Conservation (phyloP, 768 basidiomycete species). For the Trametes cingulata region DNA sequence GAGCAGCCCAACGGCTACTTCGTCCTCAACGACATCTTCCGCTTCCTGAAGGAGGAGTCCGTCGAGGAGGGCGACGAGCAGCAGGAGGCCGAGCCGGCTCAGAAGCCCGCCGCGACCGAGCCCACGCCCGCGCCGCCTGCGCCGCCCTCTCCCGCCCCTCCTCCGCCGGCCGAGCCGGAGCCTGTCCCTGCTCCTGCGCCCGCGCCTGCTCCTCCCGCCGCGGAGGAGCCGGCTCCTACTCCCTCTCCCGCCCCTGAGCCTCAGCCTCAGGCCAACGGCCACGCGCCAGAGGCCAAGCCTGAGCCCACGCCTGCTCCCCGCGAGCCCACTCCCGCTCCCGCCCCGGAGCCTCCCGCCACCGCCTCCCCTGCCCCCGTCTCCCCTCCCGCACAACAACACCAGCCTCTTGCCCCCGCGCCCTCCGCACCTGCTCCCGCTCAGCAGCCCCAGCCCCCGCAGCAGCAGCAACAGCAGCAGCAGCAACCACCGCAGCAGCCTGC, state of each 20-base stretch:
- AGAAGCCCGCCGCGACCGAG: conserved; percentile 25
- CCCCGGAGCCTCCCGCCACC: conserved; percentile 29
- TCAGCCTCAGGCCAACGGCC: conserved; percentile 43
- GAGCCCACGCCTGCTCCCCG: conserved; percentile 31
- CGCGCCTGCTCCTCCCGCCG: conserved; percentile 38
- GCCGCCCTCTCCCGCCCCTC: conserved; percentile 37
- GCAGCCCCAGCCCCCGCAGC: conserved; percentile 2
- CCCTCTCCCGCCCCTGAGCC: conserved; percentile 40
- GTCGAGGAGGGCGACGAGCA: conserved; percentile 75
- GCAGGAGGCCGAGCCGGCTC: conserved; percentile 49
- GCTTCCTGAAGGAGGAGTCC: conserved; percentile 95
- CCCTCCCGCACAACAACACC: conserved; percentile 29
- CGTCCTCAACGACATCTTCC: conserved; percentile 99
- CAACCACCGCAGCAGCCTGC: conserved; percentile 31
- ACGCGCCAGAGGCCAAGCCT: conserved; percentile 36
- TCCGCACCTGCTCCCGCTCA: conserved; percentile 29
- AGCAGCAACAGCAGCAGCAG: conserved; percentile 29
- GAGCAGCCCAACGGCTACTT: conserved; percentile 99
- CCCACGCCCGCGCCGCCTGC: conserved; percentile 37
- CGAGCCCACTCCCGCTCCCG: conserved; percentile 35
- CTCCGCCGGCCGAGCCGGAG: conserved; percentile 27
- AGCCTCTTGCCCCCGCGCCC: conserved; percentile 37
- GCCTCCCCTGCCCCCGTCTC: conserved; percentile 34
- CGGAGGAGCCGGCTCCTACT: conserved; percentile 33
- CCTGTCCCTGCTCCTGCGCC: conserved; percentile 36